Conservation (phyloP, 345 rosid genomes). For the Bruguiera sexangula region DNA sequence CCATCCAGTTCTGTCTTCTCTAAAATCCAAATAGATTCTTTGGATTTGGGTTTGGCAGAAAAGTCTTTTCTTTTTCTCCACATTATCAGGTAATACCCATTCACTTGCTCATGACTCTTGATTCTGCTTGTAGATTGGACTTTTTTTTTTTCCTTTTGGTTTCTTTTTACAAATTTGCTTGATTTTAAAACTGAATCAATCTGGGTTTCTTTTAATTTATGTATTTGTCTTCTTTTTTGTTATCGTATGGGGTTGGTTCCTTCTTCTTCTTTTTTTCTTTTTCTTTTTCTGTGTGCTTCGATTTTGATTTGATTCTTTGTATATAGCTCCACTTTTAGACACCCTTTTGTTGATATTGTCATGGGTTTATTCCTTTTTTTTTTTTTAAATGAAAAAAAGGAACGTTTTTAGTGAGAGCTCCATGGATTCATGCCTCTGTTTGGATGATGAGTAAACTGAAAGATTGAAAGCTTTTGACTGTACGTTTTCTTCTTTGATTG, state of each 20-base stretch:
- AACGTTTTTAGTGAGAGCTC: background rate
- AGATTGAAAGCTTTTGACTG: background rate
- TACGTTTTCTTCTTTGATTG: too few species aligned
- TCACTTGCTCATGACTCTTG: slow-evolving; percentile 6
- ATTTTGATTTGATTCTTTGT: background rate
- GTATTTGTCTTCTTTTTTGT: background rate
- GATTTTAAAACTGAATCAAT: background rate
- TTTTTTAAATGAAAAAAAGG: background rate
- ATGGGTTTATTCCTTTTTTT: background rate
- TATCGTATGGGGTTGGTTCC: background rate
- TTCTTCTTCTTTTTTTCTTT: background rate
- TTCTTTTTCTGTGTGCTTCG: background rate
- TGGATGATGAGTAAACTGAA: slow-evolving; percentile 18
- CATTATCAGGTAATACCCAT: slow-evolving; percentile 17
- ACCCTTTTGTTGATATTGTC: background rate
- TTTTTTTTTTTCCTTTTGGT: background rate
- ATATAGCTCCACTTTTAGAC: slow-evolving; percentile 4
- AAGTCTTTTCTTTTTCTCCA: background rate
- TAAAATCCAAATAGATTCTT: background rate
- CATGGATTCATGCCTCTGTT: slow-evolving; percentile 9
- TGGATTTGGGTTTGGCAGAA: slow-evolving; percentile 5
- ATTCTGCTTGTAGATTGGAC: background rate
- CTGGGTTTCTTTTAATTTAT: background rate
- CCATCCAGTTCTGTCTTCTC: too few species aligned
- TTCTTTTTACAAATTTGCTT: background rate